Evolutionary conservation across 192 early-diverging fungal species (phyloP), one percentile per base, ranked within the genome.

Genomic region (Podila clonocystis): DNA sequence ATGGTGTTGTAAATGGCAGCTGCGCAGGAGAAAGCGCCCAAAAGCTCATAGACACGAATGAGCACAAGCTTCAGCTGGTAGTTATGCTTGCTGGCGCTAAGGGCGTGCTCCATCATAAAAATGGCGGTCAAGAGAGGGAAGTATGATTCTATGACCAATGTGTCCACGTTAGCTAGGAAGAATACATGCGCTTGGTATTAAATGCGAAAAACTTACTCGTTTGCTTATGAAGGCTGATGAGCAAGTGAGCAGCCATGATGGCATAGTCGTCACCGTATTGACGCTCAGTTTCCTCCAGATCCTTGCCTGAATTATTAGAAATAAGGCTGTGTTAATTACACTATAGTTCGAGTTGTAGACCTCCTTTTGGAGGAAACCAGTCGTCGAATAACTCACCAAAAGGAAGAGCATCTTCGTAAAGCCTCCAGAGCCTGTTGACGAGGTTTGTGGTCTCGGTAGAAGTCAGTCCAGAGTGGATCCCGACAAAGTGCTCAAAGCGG

Each of bases 41-140:
- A 65, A 24, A 89, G 82, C 24, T 89, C 80, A 70, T 97, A 97
- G 9, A 99, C 63, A 26, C 95, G 91, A 49, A 96, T 91, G 24
- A 96, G 87, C n/a, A 93, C 83, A 24, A 98, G 88, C 76, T 94
- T 96, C 64, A 98, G 92, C 75, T 95, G 89, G 73, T 91, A 96
- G 75, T 93, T 95, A 83, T 89, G 86, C 55, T 88, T 89, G 86
- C 94, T 96, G 41, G 89, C 89, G 49, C 73, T 74, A 33, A 96
- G 82, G 0, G 93, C 95, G 9, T 84, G 84, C 76, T 97, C 96
- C 48, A 98, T 74, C 9, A 98, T 67, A 15, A 88, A 82, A 7
- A 92, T 76, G 0, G 92, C 88, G 55, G 85, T 85, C 49, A 89
- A 50, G 9, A 84, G 33, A 33, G 67, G 74, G 31, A 74, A 63